Evolutionary conservation across 768 basidiomycete genomes (phyloP).

Genomic region (Phlebiopsis gigantea): DNA sequence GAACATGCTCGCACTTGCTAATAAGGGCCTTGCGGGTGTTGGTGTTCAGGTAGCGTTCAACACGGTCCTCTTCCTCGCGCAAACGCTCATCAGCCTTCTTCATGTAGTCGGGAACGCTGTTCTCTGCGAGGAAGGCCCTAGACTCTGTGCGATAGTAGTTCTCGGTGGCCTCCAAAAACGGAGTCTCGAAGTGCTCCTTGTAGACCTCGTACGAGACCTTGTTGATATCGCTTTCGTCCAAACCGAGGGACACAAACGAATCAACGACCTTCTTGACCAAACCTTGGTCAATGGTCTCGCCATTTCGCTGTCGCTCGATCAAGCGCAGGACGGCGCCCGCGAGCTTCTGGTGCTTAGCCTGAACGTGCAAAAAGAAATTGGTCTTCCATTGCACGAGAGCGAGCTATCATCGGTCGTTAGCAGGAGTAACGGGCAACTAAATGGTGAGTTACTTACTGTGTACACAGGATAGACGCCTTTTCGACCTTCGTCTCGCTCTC

Average conservation of each 20-base stretch:
- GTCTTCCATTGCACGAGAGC: conserved; percentile 95
- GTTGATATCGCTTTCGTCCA: conserved; percentile 90
- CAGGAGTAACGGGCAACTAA: background rate
- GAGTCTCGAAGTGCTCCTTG: conserved; percentile 82
- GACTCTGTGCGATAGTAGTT: conserved; percentile 92
- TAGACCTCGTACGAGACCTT: conserved; percentile 92
- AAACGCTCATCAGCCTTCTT: conserved; percentile 92
- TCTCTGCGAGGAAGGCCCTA: conserved; percentile 81
- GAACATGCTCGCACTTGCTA: conserved; percentile 83
- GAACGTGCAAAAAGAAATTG: conserved; percentile 87
- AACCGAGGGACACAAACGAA: conserved; percentile 89
- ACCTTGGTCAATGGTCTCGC: conserved; percentile 88
- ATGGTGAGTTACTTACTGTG: conserved; percentile 49
- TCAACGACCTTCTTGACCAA: conserved; percentile 93
- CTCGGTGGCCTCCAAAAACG: conserved; percentile 86
- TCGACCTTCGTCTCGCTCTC: conserved; percentile 94
- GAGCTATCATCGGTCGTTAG: conserved; percentile 44
- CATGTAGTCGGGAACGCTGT: conserved; percentile 90
- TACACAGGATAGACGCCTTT: conserved; percentile 95
- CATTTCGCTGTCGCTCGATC: conserved; percentile 92
- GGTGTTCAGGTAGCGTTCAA: conserved; percentile 89
- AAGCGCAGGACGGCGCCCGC: conserved; percentile 83
- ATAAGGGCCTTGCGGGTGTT: conserved; percentile 80
- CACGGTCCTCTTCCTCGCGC: conserved; percentile 91
- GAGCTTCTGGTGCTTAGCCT: conserved; percentile 74